Percentiles rank a stretch among this genome's conserved stretches.
phyloP scores from a whole-genome alignment of 768 basidiomycete genomes.

The Rubroboletus pulcherrimus region DNA sequence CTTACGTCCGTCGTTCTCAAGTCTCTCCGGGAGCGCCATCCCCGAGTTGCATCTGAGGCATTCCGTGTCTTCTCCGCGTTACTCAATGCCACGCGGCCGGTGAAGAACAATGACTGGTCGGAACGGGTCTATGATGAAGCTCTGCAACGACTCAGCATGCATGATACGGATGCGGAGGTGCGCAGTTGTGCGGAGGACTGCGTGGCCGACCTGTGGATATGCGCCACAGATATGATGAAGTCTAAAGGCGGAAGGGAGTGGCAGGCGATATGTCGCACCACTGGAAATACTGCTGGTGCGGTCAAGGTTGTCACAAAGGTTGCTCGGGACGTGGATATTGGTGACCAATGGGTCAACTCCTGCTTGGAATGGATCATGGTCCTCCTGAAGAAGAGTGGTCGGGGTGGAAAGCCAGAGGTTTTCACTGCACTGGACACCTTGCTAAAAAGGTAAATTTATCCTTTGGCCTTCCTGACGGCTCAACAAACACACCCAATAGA shows the following conservation, averaged over 20 bases:
- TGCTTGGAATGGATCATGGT: constrained; percentile 75
- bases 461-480: neutral
- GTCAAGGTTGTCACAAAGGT: constrained; percentile 82
- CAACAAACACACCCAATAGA: constrained; percentile 24
- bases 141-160: constrained; percentile 60
- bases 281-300: constrained; percentile 68
- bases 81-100: constrained; percentile 68
- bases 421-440: constrained; percentile 76
- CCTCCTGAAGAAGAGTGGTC: constrained; percentile 73
- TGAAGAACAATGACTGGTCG: constrained; percentile 62
- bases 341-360: constrained; percentile 77
- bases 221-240: constrained; percentile 69
- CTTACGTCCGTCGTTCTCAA: constrained; percentile 75
- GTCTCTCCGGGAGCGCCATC: constrained; percentile 77
- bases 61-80: constrained; percentile 86
- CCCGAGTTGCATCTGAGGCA: constrained; percentile 82
- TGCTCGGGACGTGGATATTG: constrained; percentile 67
- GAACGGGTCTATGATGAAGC: constrained; percentile 75
- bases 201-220: constrained; percentile 84
- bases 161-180: constrained; percentile 91
- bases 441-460: constrained; percentile 51
- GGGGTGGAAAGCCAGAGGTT: constrained; percentile 72
- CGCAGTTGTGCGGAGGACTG: constrained; percentile 77
- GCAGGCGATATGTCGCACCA: constrained; percentile 70
- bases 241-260: constrained; percentile 70